Base-by-base conservation (phyloP, 495 filamentous ascomycete genomes). In the Hypoxylon trugodes region DNA sequence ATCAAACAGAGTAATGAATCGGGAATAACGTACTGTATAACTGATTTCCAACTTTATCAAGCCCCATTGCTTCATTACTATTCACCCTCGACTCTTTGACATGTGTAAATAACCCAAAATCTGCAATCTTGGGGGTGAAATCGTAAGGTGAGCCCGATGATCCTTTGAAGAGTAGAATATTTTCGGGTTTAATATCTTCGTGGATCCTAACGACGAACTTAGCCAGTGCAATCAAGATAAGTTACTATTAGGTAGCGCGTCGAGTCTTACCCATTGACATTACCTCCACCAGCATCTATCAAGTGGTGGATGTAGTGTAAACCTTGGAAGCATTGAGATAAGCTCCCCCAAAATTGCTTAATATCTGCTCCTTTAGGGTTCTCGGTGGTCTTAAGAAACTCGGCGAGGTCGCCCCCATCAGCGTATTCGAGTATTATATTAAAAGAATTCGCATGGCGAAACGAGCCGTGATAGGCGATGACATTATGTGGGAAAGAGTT, bases 361-460 rank as follows among this genome's bases (percentile, higher is more conserved):
- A 77, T 74, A n/a, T 81, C 76, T 19, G 64, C 56, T 22, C 52
- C 63, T 18, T 50, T 71, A 9, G 53, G 45, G 1, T 72, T 67
- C 4, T 50, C 35, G 13, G 56, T 68, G 6, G 18, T 65, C 35
- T 62, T 38, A 51, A 81, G 74, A 50, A 70, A 81, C 10, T 77
- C 59, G 21, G 74, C 71, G n/a, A 83, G 64, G 12, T 70, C 74
- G 7, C 79, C 80, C 25, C 63, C 50, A 47, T 82, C 75, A 2
- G 75, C 79, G 63, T 73, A 81, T 59, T 83, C 80, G 2, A 84
- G 66, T 25, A 84, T 61, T 0, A 83, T 60, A 51, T 79, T 76
- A 51, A 68, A 79, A 0, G 65, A 70, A 3, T 52, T 70, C 21
- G 70, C 57, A 18, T 79, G 72, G 41, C 66, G 72, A 56, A 75